Evolutionary conservation across 2,329 filamentous ascomycete genomes (phyloP), one percentile per base, ranked within the genome.

Genomic region (Cyphellophora europaea): DNA sequence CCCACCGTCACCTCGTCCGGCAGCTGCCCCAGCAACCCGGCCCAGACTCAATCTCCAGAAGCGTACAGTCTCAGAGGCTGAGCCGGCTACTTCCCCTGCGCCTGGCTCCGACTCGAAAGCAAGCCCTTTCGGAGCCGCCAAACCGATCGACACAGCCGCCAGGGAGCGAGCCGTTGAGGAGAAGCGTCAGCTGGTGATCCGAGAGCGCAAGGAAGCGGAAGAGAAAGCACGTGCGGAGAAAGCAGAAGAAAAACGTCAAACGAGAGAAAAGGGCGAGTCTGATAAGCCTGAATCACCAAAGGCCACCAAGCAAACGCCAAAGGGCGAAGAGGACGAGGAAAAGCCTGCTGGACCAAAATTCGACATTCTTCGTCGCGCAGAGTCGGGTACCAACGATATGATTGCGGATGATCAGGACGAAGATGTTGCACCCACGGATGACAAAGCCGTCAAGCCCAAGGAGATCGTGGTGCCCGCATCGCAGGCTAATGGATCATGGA

Each of bases 121-220:
- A 16, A 96, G 82, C 59, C 87, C 87, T 27, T 98, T 98, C 56
- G 91, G 91, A 52, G 88, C 83, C 42, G 91, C 91, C 37, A 79
- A 82, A 43, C 91, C 91, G 36, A 94, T 96, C 50, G 88, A 98
- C 62, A 96, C 89, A 30, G 83, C 85, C 30, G 74, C 87, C 11
- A 79, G 84, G 47, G 89, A 96, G 66, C 81, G 79, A 51, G 80
- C 93, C 58, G 78, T 98, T 38, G 89, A 93, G 53, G 86, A 94
- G 65, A 93, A 86, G 71, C 74, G 82, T 47, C 69, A 82, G 52
- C 69, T 83, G 39, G 72, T 74, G 5, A 44, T 87, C 16, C 78
- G 78, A 45, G 79, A 91, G 59, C 93, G 93, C 74, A 83, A 80
- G 55, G 87, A 93, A 50, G 77, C 80, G 1, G 85, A 91, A 1